Conservation (phyloP, 2,329 filamentous ascomycete species). For the Bipolaris zeicola region DNA sequence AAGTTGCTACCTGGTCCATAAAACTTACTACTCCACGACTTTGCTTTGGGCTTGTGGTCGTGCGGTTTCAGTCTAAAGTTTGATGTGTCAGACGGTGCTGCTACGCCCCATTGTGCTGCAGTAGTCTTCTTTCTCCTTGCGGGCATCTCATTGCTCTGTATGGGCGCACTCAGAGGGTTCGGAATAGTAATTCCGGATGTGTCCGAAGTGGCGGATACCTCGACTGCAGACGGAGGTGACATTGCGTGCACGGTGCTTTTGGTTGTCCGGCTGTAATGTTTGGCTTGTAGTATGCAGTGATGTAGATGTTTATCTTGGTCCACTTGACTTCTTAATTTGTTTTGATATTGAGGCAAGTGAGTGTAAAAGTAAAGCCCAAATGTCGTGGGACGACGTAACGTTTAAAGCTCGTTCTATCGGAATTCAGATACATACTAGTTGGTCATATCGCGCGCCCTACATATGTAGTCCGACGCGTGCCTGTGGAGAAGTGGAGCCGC, state of each 20-base stretch:
- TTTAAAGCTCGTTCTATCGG: conserved; percentile 8
- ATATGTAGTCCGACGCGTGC: conserved; percentile 25
- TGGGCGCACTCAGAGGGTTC: conserved; percentile 58
- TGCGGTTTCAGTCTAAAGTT: conserved; percentile 74
- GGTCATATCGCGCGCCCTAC: conserved; percentile 28
- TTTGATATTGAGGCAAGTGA: background rate
- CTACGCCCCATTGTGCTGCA: conserved; percentile 73
- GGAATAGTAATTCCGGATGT: conserved; percentile 54
- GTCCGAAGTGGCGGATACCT: conserved; percentile 54
- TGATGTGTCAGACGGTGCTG: conserved; percentile 77
- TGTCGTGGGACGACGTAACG: background rate
- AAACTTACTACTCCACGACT: conserved; percentile 80
- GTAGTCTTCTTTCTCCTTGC: conserved; percentile 73
- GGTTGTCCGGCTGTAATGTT: background rate
- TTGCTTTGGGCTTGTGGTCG: conserved; percentile 73
- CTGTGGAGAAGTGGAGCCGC: conserved; percentile 24
- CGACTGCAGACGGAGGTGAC: conserved; percentile 47
- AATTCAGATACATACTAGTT: background rate
- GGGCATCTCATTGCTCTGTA: conserved; percentile 66
- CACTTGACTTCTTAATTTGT: background rate
- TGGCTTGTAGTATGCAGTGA: background rate
- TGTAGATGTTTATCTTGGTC: background rate
- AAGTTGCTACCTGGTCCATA: background rate
- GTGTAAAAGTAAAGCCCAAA: background rate
- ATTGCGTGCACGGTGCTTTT: conserved; percentile 11